phyloP scores from a whole-genome alignment of 768 basidiomycete genomes.

The Sutorius australiensis region DNA sequence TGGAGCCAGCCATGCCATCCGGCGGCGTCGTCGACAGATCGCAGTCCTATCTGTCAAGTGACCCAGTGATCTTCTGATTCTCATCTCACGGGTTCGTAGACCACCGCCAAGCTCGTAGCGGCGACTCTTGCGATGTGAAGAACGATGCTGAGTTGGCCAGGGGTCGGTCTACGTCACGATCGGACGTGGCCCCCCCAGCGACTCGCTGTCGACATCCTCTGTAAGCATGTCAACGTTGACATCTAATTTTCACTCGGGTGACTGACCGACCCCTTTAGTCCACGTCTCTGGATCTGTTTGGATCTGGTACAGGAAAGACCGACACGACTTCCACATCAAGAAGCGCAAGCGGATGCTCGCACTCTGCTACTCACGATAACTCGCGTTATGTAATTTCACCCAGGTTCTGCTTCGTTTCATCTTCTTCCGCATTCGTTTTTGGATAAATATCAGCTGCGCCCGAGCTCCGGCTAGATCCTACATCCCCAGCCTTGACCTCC shows the following conservation, averaged over 20 bases:
- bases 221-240: neutral
- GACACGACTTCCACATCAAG: conserved; percentile 24
- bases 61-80: conserved; percentile 17
- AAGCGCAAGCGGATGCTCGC: conserved; percentile 18
- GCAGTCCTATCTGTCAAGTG: neutral
- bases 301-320: conserved; percentile 13
- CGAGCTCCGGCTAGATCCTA: conserved; percentile 1
- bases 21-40: neutral
- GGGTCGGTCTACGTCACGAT: conserved; percentile 1
- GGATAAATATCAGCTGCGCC: conserved; percentile 29
- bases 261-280: conserved; percentile 3
- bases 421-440: conserved; percentile 8
- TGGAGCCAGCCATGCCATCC: neutral
- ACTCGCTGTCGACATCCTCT: neutral
- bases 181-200: neutral
- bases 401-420: conserved; percentile 13
- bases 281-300: conserved; percentile 18
- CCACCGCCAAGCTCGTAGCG: conserved; percentile 3
- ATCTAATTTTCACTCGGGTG: neutral
- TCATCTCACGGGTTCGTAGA: conserved; percentile 11
- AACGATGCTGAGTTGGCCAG: neutral
- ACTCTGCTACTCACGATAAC: conserved; percentile 24
- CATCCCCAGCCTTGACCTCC: neutral
- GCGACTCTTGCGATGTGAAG: conserved; percentile 11
- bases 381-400: conserved; percentile 27